These are phyloP conservation scores for Saccharum spontaneum DNA, from an alignment of 176 grass and related monocot species.

Conservation along the genomic window DNA sequence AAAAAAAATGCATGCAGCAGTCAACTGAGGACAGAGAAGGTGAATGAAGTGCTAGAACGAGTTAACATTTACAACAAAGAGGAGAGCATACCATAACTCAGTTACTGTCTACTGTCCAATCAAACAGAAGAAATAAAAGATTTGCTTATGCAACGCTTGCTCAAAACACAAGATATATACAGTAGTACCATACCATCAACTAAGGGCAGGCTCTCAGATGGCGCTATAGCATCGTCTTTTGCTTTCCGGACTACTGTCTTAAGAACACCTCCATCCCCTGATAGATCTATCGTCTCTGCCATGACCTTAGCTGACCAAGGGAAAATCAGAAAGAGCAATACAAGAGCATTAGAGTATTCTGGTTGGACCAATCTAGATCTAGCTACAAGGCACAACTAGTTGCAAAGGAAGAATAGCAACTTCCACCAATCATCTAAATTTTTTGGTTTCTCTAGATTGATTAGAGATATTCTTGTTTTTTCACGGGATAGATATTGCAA, in stretches of 20 bases:
- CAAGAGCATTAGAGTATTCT: neutral
- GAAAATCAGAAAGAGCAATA: neutral
- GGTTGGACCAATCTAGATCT: neutral
- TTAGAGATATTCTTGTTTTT: neutral
- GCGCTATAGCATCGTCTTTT: constrained; percentile 71
- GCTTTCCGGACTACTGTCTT: constrained; percentile 75
- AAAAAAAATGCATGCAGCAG: neutral
- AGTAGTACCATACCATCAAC: constrained; percentile 94
- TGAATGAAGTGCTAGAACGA: neutral
- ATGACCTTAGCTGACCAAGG: constrained; percentile 30
- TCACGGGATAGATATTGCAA: neutral
- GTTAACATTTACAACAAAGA: neutral
- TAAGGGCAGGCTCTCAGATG: constrained; percentile 73
- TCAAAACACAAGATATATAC: neutral
- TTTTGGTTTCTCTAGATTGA: neutral
- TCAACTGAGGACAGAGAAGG: neutral
- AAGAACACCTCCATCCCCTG: constrained; percentile 84
- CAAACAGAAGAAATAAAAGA: neutral
- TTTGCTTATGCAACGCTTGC: neutral
- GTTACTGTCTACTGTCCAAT: neutral
- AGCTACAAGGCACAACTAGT: neutral
- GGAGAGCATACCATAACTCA: neutral
- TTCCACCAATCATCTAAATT: neutral
- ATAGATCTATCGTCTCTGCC: constrained; percentile 82
- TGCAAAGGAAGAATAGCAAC: neutral